Conservation (phyloP, 805 yeast genomes). For the Clavispora phyllophila region DNA sequence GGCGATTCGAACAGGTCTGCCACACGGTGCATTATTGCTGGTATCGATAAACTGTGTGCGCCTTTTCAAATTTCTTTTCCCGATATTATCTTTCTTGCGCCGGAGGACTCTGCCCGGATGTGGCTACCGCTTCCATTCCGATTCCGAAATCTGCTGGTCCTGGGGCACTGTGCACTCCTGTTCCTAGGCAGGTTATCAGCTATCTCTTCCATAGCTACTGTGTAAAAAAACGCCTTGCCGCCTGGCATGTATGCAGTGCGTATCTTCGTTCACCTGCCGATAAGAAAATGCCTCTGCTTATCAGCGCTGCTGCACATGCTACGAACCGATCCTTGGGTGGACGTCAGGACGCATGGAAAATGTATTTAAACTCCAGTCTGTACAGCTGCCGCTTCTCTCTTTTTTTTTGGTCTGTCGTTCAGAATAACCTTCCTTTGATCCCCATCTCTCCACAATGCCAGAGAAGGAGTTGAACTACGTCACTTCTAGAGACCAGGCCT, state of each 20-base stretch:
- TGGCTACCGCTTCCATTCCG: too few relatives aligned
- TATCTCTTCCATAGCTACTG: too few relatives aligned
- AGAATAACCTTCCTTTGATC: not conserved
- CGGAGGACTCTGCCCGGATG: too few relatives aligned
- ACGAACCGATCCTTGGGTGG: not conserved
- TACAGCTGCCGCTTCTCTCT: not conserved
- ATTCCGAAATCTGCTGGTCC: too few relatives aligned
- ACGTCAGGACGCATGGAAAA: not conserved
- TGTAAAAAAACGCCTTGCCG: not conserved
- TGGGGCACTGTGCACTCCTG: not conserved
- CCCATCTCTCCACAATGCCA: constrained; percentile 21
- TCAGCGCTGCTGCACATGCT: not conserved
- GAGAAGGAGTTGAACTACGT: constrained; percentile 39
- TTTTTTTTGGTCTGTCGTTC: not conserved
- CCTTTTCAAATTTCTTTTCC: too few relatives aligned
- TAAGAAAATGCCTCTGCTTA: not conserved
- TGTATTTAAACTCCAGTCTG: not conserved
- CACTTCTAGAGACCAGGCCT: constrained; percentile 31
- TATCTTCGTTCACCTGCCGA: not conserved
- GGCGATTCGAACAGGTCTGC: too few relatives aligned
- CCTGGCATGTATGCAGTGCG: not conserved
- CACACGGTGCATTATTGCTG: too few relatives aligned
- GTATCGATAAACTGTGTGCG: too few relatives aligned
- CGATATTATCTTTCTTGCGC: too few relatives aligned
- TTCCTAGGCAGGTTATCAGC: not conserved